Percentiles rank a stretch among this genome's conserved stretches.
These are phyloP conservation scores for Zygosaccharomyces gambellarensis DNA, from an alignment of 805 yeast genomes.

Conservation along the genomic window DNA sequence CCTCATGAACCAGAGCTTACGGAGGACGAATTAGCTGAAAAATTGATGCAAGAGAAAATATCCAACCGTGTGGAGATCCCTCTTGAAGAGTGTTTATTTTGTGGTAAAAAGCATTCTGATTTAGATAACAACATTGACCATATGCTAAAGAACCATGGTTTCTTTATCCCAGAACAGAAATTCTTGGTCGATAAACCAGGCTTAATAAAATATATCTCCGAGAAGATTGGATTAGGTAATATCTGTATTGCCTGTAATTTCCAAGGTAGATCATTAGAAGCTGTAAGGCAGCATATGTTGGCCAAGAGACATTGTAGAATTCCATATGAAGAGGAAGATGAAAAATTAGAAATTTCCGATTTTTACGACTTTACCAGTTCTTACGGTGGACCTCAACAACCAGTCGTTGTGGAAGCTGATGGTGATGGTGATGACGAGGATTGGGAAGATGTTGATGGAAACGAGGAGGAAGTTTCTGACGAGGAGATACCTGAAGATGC, in stretches of 20 bases:
- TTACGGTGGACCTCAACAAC: conserved; percentile 37
- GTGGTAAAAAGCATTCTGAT: conserved; percentile 47
- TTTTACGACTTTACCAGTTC: conserved; percentile 85
- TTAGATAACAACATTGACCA: conserved; percentile 50
- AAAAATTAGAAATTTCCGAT: conserved; percentile 81
- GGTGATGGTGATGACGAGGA: conserved; percentile 34
- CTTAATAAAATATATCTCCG: conserved; percentile 71
- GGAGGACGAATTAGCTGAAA: conserved; percentile 38
- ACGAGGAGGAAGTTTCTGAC: conserved; percentile 26
- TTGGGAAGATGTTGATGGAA: conserved; percentile 37
- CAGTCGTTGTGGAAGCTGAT: background rate
- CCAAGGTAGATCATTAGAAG: conserved; percentile 80
- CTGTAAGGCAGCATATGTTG: conserved; percentile 87
- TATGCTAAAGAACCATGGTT: conserved; percentile 75
- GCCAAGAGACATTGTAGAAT: conserved; percentile 82
- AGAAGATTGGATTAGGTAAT: conserved; percentile 88
- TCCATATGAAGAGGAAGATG: conserved; percentile 83
- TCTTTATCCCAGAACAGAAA: conserved; percentile 79
- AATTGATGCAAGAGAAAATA: conserved; percentile 37
- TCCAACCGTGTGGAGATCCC: conserved; percentile 44
- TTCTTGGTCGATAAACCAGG: conserved; percentile 71
- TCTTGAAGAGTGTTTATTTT: conserved; percentile 49
- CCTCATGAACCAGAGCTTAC: conserved; percentile 22
- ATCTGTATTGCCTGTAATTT: conserved; percentile 79
- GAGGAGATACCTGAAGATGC: conserved; percentile 38